Evolutionary conservation across 179 eudicot species (phyloP), one percentile per base, ranked within the genome.

Genomic region (Dionaea muscipula): DNA sequence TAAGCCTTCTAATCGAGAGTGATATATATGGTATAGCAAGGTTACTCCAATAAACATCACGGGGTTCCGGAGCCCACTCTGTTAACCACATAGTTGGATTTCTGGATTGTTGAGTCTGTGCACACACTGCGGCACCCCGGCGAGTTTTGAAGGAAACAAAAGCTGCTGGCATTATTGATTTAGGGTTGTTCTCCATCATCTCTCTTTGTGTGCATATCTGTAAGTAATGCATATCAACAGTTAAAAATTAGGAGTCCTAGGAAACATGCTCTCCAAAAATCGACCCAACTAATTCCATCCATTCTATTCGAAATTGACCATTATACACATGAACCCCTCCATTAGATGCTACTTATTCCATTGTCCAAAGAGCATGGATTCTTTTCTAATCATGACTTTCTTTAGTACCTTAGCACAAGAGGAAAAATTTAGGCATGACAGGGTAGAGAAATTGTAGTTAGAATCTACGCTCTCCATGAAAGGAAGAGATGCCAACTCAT

Each of bases 41-140:
- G 64, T 87, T 87, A 56, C 59, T 76, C 96, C 96, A 87, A 62
- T 78, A 87, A 19, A 87, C 75, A 53, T 87, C 96, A 28, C 83
- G 90, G 8, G 96, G 96, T 52, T 87, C 96, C 7, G 94, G 96
- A 20, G 96, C 96, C 94, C 94, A 87, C 35, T 74, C 62, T 21
- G 96, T 82, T 54, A 87, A 46, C 90, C 91, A 87, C 39, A 70
- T 44, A 12, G 94, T 87, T 1, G 96, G 94, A 51, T 85, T 85
- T 64, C 60, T 82, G 69, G 83, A 82, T 72, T 87, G 96, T 53
- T 74, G 75, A 59, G 96, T 87, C 63, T 85, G 94, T 14, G 96
- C 96, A 68, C 94, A 87, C 16, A 87, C 91, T 17, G 94, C 90
- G 11, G 96, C 91, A 11, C 87, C 94, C 87, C 94, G 80, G 59